phyloP scores from a whole-genome alignment of 1,139 yeast genomes.

The Debaryomyces psychrophilus region DNA sequence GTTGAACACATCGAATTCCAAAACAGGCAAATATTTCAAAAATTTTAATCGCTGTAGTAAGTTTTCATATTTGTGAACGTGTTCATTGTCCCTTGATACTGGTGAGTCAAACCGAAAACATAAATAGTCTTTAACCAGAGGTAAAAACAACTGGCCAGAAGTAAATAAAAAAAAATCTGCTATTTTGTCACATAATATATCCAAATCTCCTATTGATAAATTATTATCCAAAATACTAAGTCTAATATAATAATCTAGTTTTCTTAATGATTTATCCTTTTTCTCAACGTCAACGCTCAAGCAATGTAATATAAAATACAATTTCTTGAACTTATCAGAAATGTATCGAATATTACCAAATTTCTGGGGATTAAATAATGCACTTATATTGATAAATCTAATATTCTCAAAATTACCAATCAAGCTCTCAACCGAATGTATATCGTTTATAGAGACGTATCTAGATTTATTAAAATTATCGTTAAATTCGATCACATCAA shows the following conservation, averaged over 20 bases:
- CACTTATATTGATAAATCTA: slow-evolving; percentile 19
- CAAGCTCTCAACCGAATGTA: slow-evolving; percentile 23
- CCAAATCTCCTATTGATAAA: slow-evolving; percentile 17
- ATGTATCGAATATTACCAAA: slow-evolving; percentile 1
- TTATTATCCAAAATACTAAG: slow-evolving; percentile 24
- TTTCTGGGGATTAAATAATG: slow-evolving; percentile 14
- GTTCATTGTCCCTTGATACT: slow-evolving; percentile 5
- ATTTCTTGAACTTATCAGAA: slow-evolving; percentile 12
- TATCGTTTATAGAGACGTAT: slow-evolving; percentile 19
- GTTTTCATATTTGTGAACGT: slow-evolving; percentile 10
- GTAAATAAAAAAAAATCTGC: slow-evolving; percentile 14
- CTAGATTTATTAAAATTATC: background rate
- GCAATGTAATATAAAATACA: slow-evolving; percentile 13
- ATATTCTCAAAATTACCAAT: slow-evolving; percentile 21
- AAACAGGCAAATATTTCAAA: slow-evolving; percentile 13
- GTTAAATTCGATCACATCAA: slow-evolving; percentile 17
- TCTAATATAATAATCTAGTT: slow-evolving; percentile 23
- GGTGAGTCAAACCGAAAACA: slow-evolving; percentile 14
- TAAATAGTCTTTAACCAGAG: slow-evolving; percentile 23
- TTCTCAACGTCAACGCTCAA: slow-evolving; percentile 6
- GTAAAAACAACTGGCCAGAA: slow-evolving; percentile 15
- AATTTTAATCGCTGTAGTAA: slow-evolving; percentile 16
- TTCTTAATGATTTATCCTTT: slow-evolving; percentile 10
- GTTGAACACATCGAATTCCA: slow-evolving; percentile 3
- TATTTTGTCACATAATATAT: slow-evolving; percentile 15